phyloP scores from a whole-genome alignment of 192 early-diverging fungal genomes.

The Linnemannia exigua region DNA sequence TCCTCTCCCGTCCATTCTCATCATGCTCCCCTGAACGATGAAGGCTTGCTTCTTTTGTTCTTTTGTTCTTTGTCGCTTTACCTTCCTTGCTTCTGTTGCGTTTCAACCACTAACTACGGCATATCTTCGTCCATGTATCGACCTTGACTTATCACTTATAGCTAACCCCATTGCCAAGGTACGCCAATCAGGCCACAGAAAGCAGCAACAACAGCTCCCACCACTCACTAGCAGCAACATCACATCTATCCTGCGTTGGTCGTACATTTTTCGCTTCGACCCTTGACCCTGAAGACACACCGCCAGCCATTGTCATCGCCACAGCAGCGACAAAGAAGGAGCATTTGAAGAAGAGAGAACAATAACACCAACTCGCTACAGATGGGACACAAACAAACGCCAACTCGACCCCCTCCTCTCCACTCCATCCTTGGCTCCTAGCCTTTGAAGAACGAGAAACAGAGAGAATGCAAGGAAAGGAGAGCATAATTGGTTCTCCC shows the following conservation, averaged over 20 bases:
- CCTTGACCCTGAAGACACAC: background rate
- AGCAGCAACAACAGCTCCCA: background rate
- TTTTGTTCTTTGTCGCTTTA: background rate
- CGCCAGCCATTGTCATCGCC: background rate
- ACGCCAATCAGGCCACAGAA: background rate
- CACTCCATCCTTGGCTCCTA: background rate
- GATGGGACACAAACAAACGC: background rate
- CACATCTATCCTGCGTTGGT: background rate
- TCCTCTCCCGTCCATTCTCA: background rate
- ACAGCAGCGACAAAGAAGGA: background rate
- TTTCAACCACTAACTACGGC: background rate
- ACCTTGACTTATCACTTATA: background rate
- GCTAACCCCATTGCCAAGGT: background rate
- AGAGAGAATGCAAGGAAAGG: background rate
- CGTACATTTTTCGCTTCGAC: background rate
- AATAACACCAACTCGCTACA: background rate
- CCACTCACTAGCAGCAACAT: background rate
- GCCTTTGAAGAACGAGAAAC: background rate
- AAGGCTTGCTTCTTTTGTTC: background rate
- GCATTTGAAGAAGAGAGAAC: background rate
- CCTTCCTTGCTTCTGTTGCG: background rate
- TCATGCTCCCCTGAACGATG: conserved; percentile 2
- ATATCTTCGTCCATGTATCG: background rate
- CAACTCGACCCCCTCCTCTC: background rate
- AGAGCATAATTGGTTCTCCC: background rate